Base-by-base conservation (phyloP, 2,329 filamentous ascomycete genomes). In the Malbranchea cinnamomea region DNA sequence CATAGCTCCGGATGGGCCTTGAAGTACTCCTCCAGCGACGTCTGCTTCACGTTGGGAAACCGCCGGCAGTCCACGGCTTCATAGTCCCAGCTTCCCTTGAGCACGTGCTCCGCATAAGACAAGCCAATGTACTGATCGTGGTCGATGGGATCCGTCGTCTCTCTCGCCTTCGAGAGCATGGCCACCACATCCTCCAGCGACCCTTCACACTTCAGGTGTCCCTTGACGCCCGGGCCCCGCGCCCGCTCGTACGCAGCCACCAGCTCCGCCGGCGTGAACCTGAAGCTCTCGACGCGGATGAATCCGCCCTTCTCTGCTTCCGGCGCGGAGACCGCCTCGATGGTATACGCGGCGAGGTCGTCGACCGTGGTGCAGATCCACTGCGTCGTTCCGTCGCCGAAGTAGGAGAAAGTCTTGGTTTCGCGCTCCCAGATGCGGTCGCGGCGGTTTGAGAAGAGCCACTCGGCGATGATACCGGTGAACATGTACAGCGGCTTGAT, bases 401-500 rank as follows among this genome's bases (percentile, higher is more conserved):
- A 22, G 20, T 7, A 7, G n/a, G 7, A 7, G 7, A 22, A 7
- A 11, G 7, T n/a, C 11, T n/a, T 22, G 23, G 23, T 7, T 8
- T 26, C 23, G 7, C 8, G 12, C 7, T 26, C 23, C 12, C 8
- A 8, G 12, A 26, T 12, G 8, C 23, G 8, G 23, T 8, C 7
- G 23, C 12, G 23, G 8, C 7, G 13, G 13, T 22, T 22, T 22
- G 20, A 7, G 20, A 48, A 48, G 4, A 48, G 28, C 2, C 45
- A 27, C 12, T 52, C 45, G 9, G 39, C 45, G 7, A 52, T 32
- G 7, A 44, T 33, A 4, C 52, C 52, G 12, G 40, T 47, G 22
- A 54, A 39, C 20, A 48, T 41, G 31, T 49, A 48, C 11, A 53
- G 34, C 3, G 50, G 46, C 9, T 45, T 45, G 18, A 56, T 42